Evolutionary conservation across 768 basidiomycete genomes (phyloP).

Genomic region (Lactifluus pinguis): DNA sequence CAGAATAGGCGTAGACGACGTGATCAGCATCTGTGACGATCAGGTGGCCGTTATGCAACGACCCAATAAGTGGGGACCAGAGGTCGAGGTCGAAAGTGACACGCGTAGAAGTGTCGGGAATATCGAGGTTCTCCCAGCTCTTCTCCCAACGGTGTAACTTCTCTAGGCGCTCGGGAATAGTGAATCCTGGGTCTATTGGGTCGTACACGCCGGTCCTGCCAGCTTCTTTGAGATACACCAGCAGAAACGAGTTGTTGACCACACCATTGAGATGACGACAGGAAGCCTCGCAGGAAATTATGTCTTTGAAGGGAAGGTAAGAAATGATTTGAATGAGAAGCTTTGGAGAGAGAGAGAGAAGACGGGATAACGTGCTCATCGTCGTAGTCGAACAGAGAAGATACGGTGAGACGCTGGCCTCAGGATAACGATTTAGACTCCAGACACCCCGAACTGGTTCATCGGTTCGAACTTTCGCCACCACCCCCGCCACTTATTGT

Average conservation of each 20-base stretch:
- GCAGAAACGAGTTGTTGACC: constrained; percentile 12
- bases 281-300: constrained; percentile 11
- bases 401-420: constrained; percentile 13
- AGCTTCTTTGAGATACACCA: constrained; percentile 13
- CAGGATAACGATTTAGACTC: no score
- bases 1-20: constrained; percentile 9
- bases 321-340: constrained; percentile 15
- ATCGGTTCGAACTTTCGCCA: no score
- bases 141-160: constrained; percentile 11
- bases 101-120: constrained; percentile 3
- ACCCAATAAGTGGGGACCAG: constrained; percentile 16
- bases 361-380: neutral
- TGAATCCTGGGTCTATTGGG: constrained; percentile 4
- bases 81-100: constrained; percentile 11
- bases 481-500: no score
- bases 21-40: constrained; percentile 11
- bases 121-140: constrained; percentile 14
- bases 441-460: neutral
- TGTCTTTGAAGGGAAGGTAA: constrained; percentile 12
- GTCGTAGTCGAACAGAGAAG: neutral
- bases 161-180: constrained; percentile 13
- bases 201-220: constrained; percentile 14
- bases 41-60: constrained; percentile 10
- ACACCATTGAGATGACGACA: constrained; percentile 12
- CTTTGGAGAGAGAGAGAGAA: constrained; percentile 12